Evolutionary conservation across 371 early-diverging fungal species (phyloP).

Genomic region (Chytridium lagenaria): DNA sequence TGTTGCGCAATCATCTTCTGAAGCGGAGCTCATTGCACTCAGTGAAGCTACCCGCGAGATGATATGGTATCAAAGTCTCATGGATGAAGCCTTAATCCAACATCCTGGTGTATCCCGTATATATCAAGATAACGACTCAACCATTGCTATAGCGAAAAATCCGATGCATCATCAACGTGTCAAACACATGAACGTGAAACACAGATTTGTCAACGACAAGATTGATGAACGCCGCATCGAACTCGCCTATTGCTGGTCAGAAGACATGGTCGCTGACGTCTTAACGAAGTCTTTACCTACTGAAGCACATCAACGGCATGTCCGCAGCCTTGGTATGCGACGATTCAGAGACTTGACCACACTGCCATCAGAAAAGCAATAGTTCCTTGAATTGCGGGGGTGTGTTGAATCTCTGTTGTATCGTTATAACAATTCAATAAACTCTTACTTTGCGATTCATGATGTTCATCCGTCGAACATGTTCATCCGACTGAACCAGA

Average conservation of each 20-base stretch:
- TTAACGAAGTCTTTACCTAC: slow-evolving; percentile 8
- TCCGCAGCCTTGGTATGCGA: background rate
- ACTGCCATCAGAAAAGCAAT: background rate
- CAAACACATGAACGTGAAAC: slow-evolving; percentile 10
- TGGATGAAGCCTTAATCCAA: background rate
- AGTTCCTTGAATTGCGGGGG: background rate
- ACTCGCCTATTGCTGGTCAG: slow-evolving; percentile 17
- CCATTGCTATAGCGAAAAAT: background rate
- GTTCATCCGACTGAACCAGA: no score
- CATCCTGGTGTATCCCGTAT: background rate
- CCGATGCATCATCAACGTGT: background rate
- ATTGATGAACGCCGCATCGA: background rate
- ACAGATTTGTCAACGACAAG: background rate
- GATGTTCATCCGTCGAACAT: no score
- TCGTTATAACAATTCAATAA: background rate
- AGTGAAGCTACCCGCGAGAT: slow-evolving; percentile 9
- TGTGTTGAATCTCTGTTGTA: background rate
- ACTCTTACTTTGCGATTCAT: no score
- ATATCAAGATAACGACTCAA: slow-evolving; percentile 4
- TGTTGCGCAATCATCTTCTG: slow-evolving; percentile 34
- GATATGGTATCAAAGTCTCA: slow-evolving; percentile 6
- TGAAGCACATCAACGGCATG: background rate
- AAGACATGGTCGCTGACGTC: slow-evolving; percentile 25
- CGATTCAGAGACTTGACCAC: no score
- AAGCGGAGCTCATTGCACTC: slow-evolving; percentile 34